A percentile compares a stretch with the other conserved stretches of the same genome.
These are phyloP conservation scores for Candida albicans DNA, from an alignment of 1,139 yeast species.

Conservation along the genomic window DNA sequence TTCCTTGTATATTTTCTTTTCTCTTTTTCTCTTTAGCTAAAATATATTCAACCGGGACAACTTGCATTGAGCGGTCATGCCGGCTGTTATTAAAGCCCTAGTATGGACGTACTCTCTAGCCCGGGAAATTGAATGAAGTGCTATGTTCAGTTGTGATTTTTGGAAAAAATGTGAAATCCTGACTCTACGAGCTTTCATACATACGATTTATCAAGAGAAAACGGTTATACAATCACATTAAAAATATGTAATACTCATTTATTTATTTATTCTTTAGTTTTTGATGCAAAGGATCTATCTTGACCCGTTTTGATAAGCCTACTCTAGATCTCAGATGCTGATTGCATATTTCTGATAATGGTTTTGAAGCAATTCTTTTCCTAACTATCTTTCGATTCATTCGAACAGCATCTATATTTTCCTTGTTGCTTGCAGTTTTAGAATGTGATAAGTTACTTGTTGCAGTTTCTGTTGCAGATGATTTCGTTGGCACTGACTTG, in stretches of 20 bases:
- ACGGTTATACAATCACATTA: too few species aligned
- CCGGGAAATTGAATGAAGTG: slow-evolving; percentile 28
- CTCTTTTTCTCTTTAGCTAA: slow-evolving; percentile 20
- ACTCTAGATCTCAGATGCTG: slow-evolving; percentile 21
- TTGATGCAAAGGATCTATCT: slow-evolving; percentile 35
- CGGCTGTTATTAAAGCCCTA: slow-evolving; percentile 23
- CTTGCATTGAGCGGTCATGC: slow-evolving; percentile 36
- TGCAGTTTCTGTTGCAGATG: background rate
- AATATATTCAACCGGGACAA: slow-evolving; percentile 22
- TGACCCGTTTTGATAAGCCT: slow-evolving; percentile 32
- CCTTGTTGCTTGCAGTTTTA: background rate
- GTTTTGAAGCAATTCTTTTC: slow-evolving; percentile 13
- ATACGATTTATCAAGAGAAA: slow-evolving; percentile 8
- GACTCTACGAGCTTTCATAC: slow-evolving; percentile 35
- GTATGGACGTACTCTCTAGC: slow-evolving; percentile 42
- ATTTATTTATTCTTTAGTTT: slow-evolving; percentile 13
- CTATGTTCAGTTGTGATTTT: slow-evolving; percentile 30
- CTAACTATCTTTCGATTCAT: slow-evolving; percentile 1
- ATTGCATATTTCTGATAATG: slow-evolving; percentile 16
- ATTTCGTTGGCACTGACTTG: background rate
- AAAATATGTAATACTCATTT: background rate
- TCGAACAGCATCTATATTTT: slow-evolving; percentile 1
- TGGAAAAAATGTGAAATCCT: slow-evolving; percentile 19
- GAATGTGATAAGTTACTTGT: background rate
- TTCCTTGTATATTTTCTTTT: background rate